phyloP scores from a whole-genome alignment of 352 stramenopile genomes.

The Globisporangium perplexum region DNA sequence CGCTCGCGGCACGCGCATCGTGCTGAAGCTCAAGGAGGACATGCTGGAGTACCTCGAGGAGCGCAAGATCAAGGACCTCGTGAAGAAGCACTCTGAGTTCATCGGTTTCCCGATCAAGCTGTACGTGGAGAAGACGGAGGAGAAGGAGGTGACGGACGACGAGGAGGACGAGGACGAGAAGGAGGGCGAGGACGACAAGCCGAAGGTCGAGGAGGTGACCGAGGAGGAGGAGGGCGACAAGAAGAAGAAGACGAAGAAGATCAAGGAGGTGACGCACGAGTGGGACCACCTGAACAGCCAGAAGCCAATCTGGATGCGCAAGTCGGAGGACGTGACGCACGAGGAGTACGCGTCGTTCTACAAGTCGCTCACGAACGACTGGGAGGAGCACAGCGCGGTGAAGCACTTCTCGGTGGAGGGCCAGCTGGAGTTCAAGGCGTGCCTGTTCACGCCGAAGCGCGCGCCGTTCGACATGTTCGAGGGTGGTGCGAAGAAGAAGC shows the following conservation, averaged over 20 bases:
- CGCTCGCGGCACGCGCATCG: conserved; percentile 92
- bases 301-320: conserved; percentile 99
- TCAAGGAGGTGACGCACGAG: conserved; percentile 98
- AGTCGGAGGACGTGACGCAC: conserved; percentile 98
- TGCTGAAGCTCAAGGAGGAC: conserved; percentile 98
- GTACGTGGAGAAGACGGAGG: conserved; percentile 99
- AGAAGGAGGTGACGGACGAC: conserved; percentile 99
- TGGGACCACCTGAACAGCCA: conserved; percentile 99
- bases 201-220: conserved; percentile 96
- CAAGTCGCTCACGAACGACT: conserved; percentile 99
- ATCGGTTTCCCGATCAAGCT: conserved; percentile 99
- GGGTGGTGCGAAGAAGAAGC: conserved; percentile 98
- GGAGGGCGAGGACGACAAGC: conserved; percentile 94
- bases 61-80: conserved; percentile 97
- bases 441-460: conserved; percentile 98
- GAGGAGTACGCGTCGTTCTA: conserved; percentile 99
- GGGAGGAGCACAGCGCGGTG: conserved; percentile 96
- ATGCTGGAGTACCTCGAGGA: conserved; percentile 99
- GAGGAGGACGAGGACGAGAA: conserved; percentile 97
- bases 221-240: conserved; percentile 97
- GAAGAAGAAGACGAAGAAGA: conserved; percentile 98
- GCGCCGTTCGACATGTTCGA: conserved; percentile 99
- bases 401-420: conserved; percentile 99
- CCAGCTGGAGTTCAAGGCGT: conserved; percentile 98
- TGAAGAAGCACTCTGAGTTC: conserved; percentile 99